phyloP scores from a whole-genome alignment of 768 basidiomycete species.

The Xerocomellus dryophilus region DNA sequence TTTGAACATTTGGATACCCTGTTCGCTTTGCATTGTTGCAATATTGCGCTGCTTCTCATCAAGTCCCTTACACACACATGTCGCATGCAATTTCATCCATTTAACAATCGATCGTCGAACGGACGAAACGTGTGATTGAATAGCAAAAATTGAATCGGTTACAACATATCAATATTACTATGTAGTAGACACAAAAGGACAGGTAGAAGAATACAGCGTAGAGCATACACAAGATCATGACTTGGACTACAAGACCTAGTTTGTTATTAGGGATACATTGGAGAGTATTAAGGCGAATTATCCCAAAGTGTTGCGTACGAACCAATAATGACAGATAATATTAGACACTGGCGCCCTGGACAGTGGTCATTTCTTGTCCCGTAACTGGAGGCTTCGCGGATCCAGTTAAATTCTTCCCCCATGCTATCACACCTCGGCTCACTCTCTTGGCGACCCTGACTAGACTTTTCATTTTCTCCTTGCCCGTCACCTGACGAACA shows the following conservation, averaged over 20 bases:
- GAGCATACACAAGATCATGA: slow-evolving; percentile 5
- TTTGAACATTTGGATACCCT: not conserved
- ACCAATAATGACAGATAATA: slow-evolving; percentile 9
- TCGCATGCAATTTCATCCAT: not conserved
- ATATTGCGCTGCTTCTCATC: not conserved
- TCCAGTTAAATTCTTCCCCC: slow-evolving; percentile 29
- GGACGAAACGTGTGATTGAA: not conserved
- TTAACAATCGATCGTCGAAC: too few species aligned
- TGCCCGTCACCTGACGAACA: slow-evolving; percentile 9
- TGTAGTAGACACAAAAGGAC: slow-evolving; percentile 6
- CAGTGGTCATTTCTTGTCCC: not conserved
- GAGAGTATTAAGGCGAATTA: not conserved
- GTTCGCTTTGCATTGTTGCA: not conserved
- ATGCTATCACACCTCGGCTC: slow-evolving; percentile 29
- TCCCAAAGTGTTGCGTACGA: slow-evolving; percentile 6
- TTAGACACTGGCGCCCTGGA: slow-evolving; percentile 1
- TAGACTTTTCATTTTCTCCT: slow-evolving; percentile 20
- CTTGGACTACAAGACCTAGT: slow-evolving; percentile 9
- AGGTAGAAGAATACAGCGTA: slow-evolving; percentile 7
- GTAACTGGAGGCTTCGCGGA: slow-evolving; percentile 5
- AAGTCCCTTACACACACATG: not conserved
- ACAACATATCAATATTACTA: slow-evolving; percentile 15
- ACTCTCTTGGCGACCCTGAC: slow-evolving; percentile 23
- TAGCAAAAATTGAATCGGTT: not conserved
- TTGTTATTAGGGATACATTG: slow-evolving; percentile 27